These are phyloP conservation scores for Elaeagnus macrophylla DNA, from an alignment of 306 rosid genomes.

Conservation along the genomic window DNA sequence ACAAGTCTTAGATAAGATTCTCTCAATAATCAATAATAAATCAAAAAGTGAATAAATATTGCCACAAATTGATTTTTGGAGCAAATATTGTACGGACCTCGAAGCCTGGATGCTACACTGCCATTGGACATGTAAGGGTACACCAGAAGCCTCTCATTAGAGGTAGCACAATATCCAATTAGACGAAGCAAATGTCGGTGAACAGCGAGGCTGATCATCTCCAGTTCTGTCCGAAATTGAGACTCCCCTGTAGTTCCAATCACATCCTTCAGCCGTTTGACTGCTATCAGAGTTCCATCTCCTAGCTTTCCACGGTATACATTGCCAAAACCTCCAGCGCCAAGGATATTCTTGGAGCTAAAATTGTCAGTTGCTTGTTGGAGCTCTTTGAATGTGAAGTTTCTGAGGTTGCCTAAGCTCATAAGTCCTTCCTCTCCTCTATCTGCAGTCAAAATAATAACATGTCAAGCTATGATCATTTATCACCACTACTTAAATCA, in stretches of 20 bases:
- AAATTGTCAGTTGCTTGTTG: slow-evolving; percentile 73
- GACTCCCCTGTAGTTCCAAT: slow-evolving; percentile 84
- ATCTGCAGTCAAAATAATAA: slow-evolving; percentile 30
- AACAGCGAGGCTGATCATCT: slow-evolving; percentile 97
- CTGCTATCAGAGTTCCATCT: slow-evolving; percentile 78
- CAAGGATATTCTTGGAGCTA: slow-evolving; percentile 76
- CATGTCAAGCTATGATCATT: background rate
- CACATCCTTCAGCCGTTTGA: slow-evolving; percentile 86
- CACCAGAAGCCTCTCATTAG: slow-evolving; percentile 77
- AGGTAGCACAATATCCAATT: slow-evolving; percentile 78
- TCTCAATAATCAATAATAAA: no score
- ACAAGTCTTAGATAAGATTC: no score
- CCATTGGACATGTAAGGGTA: slow-evolving; percentile 96
- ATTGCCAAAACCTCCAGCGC: slow-evolving; percentile 96
- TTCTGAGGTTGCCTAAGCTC: slow-evolving; percentile 76
- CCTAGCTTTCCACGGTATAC: slow-evolving; percentile 85
- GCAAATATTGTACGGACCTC: slow-evolving; percentile 42
- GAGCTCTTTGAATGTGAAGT: slow-evolving; percentile 74
- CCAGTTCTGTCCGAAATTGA: slow-evolving; percentile 83
- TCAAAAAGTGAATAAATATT: no score
- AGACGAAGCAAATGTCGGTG: slow-evolving; percentile 81
- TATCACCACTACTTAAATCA: no score
- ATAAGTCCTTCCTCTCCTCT: slow-evolving; percentile 69
- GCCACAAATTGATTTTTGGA: background rate
- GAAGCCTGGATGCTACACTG: slow-evolving; percentile 86